Base-by-base conservation (phyloP, 495 filamentous ascomycete species). In the Stereocaulon alpinum region DNA sequence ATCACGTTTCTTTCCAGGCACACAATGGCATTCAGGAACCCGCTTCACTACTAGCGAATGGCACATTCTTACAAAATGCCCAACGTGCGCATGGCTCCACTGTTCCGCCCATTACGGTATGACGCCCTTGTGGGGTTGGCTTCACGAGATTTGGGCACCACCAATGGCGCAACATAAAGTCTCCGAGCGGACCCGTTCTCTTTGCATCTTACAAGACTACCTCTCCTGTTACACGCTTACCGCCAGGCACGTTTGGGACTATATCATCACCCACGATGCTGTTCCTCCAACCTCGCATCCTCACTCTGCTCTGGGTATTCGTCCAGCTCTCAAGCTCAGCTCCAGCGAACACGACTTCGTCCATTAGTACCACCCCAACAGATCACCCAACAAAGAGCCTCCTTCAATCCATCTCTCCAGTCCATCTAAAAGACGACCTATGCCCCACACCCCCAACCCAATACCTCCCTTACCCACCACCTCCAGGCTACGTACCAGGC, bases 391-490 rank as follows among this genome's bases (percentile, higher is more conserved):
- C 55, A 6, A 43, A 48, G 24, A 18, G 9, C 6, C 32, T 20
- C 27, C 6, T 41, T 51, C 51, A 30, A 27, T 17, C 53, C 45
- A 40, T 51, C 24, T 34, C 48, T n/a, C 32, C n/a, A 22, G 27
- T 29, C 10, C 10, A n/a, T n/a, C 20, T 58, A 41, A 15, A 1
- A 32, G 50, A 42, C 14, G 58, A 64, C 37, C 10, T 14, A 4
- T 64, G 62, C 34, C 62, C 62, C 2, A 66, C 65, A 6, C 65
- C 64, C 11, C 63, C 64, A 27, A 66, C 58, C 1, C 52, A 63
- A 49, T 61, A 61, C 50, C 15, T 67, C 1, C 64, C 64, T 18
- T 67, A 64, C 47, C 56, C 63, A 4, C 63, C 63, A 6, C 62
- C 65, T 4, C 53, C 55, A 10, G 58, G 54, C 18, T 64, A 64